phyloP scores from a whole-genome alignment of 495 filamentous ascomycete genomes.

The Tuber borchii region DNA sequence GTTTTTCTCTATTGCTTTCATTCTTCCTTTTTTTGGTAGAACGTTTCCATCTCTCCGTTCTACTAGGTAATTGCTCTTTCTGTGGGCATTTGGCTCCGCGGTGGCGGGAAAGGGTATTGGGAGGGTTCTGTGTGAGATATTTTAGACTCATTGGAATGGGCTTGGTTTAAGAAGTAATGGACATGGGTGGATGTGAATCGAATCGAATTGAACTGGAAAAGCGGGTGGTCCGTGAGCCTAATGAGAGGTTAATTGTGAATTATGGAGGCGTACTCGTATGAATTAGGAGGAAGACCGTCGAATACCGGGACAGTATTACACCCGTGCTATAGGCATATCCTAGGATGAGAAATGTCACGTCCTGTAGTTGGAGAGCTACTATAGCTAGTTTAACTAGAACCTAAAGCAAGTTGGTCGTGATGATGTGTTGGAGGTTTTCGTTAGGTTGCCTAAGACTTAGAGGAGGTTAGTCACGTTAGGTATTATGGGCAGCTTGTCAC shows the following conservation, averaged over 20 bases:
- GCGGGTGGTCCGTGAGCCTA: background rate
- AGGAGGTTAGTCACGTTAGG: background rate
- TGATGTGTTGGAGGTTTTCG: background rate
- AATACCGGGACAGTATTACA: background rate
- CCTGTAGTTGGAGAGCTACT: background rate
- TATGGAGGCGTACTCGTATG: background rate
- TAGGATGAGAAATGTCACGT: background rate
- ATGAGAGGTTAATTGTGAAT: background rate
- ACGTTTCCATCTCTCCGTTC: background rate
- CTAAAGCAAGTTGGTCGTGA: background rate
- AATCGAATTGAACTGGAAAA: background rate
- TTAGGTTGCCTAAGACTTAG: background rate
- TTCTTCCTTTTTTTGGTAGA: background rate
- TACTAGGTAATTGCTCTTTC: background rate
- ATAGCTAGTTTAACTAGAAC: background rate
- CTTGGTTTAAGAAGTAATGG: background rate
- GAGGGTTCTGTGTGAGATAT: background rate
- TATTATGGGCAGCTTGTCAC: no score
- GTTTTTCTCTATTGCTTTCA: background rate
- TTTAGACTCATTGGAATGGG: background rate
- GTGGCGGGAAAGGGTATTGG: background rate
- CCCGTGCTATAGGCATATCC: background rate
- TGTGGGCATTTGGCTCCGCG: background rate
- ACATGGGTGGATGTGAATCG: background rate
- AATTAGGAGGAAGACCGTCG: background rate